These are phyloP conservation scores for Fusarium setosum DNA, from an alignment of 2,329 filamentous ascomycete genomes.

Conservation along the genomic window DNA sequence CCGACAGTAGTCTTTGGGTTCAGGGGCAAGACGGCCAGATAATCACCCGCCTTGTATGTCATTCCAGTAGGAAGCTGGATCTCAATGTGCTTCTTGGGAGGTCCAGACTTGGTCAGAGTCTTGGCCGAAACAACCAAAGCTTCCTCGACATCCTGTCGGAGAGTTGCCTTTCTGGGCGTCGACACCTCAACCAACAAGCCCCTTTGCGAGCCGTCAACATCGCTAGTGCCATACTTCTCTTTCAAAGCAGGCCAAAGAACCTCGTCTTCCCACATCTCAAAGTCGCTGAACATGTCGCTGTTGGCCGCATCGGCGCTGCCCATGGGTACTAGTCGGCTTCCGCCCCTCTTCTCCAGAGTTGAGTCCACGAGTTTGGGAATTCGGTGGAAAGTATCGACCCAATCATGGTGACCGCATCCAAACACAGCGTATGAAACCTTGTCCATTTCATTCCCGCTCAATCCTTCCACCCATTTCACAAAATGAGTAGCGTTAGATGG, in stretches of 20 bases:
- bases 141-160: conserved; percentile 41
- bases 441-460: conserved; percentile 60
- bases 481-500: conserved; percentile 79
- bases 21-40: conserved; percentile 78
- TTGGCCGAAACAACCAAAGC: conserved; percentile 36
- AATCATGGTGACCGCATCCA: conserved; percentile 71
- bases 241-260: conserved; percentile 62
- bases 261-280: conserved; percentile 75
- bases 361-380: conserved; percentile 73
- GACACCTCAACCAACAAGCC: conserved; percentile 36
- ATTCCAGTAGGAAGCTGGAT: conserved; percentile 74
- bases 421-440: conserved; percentile 75
- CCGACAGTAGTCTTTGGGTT: conserved; percentile 73
- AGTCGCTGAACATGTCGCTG: conserved; percentile 74
- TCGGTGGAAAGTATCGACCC: conserved; percentile 72
- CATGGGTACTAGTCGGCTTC: conserved; percentile 52
- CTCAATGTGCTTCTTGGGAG: conserved; percentile 71
- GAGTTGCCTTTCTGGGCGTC: conserved; percentile 36
- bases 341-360: conserved; percentile 54
- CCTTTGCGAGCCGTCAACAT: conserved; percentile 10
- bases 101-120: conserved; percentile 36
- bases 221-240: conserved; percentile 49
- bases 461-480: conserved; percentile 70
- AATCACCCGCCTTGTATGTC: conserved; percentile 79
- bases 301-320: conserved; percentile 70